A percentile compares a stretch with the other conserved stretches of the same genome.
These are phyloP conservation scores for Haberlea rhodopensis DNA, from an alignment of 257 asterid species.

Conservation along the genomic window DNA sequence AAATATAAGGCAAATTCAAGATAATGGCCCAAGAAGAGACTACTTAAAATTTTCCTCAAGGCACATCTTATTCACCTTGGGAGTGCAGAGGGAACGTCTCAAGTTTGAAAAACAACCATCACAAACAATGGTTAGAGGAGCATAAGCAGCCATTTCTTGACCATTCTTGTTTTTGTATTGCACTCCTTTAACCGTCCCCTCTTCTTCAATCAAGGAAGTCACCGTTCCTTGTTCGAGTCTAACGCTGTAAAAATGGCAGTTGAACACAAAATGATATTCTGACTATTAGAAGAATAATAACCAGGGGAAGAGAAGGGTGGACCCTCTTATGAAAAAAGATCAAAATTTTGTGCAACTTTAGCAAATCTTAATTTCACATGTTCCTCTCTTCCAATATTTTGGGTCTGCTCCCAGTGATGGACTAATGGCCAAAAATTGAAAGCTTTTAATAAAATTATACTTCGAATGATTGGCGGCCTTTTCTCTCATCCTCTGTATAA, in stretches of 20 bases:
- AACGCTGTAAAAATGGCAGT: too few species aligned
- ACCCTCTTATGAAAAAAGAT: too few species aligned
- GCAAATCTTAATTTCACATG: too few species aligned
- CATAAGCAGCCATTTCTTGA: slow-evolving; percentile 44
- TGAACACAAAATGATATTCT: too few species aligned
- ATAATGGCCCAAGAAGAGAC: neutral
- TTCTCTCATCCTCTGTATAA: slow-evolving; percentile 72
- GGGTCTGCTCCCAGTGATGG: too few species aligned
- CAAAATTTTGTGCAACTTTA: too few species aligned
- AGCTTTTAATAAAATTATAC: slow-evolving; percentile 39
- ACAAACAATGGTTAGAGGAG: slow-evolving; percentile 84
- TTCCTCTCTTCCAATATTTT: too few species aligned
- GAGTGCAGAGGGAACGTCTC: slow-evolving; percentile 71
- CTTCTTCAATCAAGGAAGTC: slow-evolving; percentile 66
- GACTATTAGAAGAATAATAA: too few species aligned
- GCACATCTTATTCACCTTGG: slow-evolving; percentile 42
- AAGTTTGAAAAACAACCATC: too few species aligned
- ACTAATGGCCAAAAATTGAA: too few species aligned
- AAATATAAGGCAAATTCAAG: neutral
- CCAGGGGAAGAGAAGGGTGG: too few species aligned
- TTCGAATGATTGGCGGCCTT: slow-evolving; percentile 68
- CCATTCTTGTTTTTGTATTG: slow-evolving; percentile 74
- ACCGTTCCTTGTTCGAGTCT: slow-evolving; percentile 76
- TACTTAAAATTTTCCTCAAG: neutral
- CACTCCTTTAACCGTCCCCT: slow-evolving; percentile 65